Base-by-base conservation (phyloP, 306 rosid genomes). In the Gillenia trifoliata region DNA sequence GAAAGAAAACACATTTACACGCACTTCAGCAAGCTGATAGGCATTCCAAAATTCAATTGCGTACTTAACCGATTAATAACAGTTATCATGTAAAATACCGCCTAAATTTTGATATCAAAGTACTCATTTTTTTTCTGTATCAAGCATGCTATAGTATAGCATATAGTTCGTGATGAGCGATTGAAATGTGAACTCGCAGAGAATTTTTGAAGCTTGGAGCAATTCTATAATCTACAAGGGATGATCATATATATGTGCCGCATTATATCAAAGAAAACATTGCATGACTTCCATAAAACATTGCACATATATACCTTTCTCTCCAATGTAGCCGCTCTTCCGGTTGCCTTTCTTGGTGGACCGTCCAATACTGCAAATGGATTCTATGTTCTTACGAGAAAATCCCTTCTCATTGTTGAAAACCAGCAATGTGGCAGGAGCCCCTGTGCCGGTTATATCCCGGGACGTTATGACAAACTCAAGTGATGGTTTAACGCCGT, bases 321-420 rank as follows among this genome's bases (percentile, higher is more conserved):
- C 98, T 30, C 98, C 98, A 7, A 92, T 92, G 83, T 88, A 92
- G 28, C 94, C 96, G 4, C 81, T 73, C 60, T 82, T 82, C 40
- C 96, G 77, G 80, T 81, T 74, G 78, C 87, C 88, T 77, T 86
- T 87, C 84, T 92, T 92, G 13, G 96, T 92, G 59, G 98, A 92
- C 10, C 87, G 76, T 57, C 96, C 98, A 45, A 92, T 85, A 52
- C 98, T 84, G 69, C 98, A 92, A 64, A 92, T 87, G 66, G 96
- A 92, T 1, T 87, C 92, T 0, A 92, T 86, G 73, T 92, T 90
- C 55, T 33, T 76, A 0, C 61, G 30, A 23, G 94, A 87, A 59
- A 92, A 90, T 1, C 98, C 98, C 55, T 68, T 83, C 78, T 92
- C 98, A 40, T 90, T 92, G 84, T 89, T 92, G 68, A 88, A 87